Evolutionary conservation across 495 filamentous ascomycete species (phyloP).

Genomic region (Aspergillus leporis): DNA sequence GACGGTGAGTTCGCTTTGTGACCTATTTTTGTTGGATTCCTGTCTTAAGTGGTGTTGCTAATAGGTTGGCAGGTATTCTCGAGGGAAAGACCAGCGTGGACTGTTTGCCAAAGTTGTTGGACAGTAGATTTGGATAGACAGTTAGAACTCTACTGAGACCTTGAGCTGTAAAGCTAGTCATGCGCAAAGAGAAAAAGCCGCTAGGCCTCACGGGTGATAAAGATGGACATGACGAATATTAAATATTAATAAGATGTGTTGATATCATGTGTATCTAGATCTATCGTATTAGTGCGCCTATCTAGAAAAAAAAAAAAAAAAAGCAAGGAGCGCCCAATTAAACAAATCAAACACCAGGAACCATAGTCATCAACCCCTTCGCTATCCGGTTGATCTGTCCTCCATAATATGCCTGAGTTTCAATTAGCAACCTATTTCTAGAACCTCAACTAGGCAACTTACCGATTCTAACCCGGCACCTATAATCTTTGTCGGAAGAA

Average conservation of each 20-base stretch:
- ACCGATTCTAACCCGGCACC: constrained; percentile 48
- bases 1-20: constrained; percentile 32
- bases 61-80: constrained; percentile 18
- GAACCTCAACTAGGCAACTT: constrained; percentile 21
- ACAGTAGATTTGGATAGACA: not conserved
- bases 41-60: constrained; percentile 2
- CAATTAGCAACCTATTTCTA: constrained; percentile 5
- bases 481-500: constrained; percentile 38
- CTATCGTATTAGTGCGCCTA: not conserved
- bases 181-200: no score
- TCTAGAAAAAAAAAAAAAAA: not conserved
- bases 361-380: constrained; percentile 33
- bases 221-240: no score
- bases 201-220: no score
- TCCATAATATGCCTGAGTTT: constrained; percentile 40
- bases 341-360: constrained; percentile 17
- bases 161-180: no score
- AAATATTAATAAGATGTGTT: no score
- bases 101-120: constrained; percentile 1
- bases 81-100: constrained; percentile 10
- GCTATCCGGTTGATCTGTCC: constrained; percentile 42
- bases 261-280: not conserved
- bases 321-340: not conserved
- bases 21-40: no score
- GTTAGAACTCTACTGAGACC: no score